phyloP scores from a whole-genome alignment of 768 basidiomycete species.

The Gymnopilus dilepis region DNA sequence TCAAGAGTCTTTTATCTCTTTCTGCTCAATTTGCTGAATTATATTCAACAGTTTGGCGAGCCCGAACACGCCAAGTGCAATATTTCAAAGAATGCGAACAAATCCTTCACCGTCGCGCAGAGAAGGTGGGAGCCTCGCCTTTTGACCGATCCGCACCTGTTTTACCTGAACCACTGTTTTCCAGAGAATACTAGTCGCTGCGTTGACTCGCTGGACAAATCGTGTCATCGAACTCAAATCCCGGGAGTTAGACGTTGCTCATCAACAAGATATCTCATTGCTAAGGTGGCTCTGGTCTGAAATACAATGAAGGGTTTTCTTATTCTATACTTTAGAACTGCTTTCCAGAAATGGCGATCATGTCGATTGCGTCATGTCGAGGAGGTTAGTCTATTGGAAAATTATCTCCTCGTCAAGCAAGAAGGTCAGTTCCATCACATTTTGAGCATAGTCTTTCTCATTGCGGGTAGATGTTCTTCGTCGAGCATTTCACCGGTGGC shows the following conservation, averaged over 20 bases:
- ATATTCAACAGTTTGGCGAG: conserved; percentile 63
- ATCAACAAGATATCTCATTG: conserved; percentile 42
- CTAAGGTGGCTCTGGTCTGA: conserved; percentile 34
- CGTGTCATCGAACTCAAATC: conserved; percentile 76
- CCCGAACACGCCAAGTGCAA: conserved; percentile 40
- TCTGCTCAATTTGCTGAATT: no score
- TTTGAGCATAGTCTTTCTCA: conserved; percentile 3
- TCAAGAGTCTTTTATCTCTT: conserved; percentile 11
- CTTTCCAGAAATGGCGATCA: conserved; percentile 74
- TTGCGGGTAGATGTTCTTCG: conserved; percentile 61
- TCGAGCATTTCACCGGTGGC: conserved; percentile 75
- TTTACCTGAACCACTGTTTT: no score
- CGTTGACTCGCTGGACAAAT: conserved; percentile 69
- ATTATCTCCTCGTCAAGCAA: conserved; percentile 78
- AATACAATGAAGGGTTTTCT: neutral
- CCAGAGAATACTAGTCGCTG: conserved; percentile 57
- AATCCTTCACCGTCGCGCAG: conserved; percentile 42
- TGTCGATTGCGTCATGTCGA: conserved; percentile 68
- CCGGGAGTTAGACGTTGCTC: conserved; percentile 68
- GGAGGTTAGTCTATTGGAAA: conserved; percentile 81
- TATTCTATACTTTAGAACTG: conserved; percentile 42
- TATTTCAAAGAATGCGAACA: conserved; percentile 51
- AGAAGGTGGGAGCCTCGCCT: conserved; percentile 35
- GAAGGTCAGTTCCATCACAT: conserved; percentile 56
- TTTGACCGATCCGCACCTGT: no score